phyloP scores from a whole-genome alignment of 495 filamentous ascomycete species.

The Aspergillus affinis region DNA sequence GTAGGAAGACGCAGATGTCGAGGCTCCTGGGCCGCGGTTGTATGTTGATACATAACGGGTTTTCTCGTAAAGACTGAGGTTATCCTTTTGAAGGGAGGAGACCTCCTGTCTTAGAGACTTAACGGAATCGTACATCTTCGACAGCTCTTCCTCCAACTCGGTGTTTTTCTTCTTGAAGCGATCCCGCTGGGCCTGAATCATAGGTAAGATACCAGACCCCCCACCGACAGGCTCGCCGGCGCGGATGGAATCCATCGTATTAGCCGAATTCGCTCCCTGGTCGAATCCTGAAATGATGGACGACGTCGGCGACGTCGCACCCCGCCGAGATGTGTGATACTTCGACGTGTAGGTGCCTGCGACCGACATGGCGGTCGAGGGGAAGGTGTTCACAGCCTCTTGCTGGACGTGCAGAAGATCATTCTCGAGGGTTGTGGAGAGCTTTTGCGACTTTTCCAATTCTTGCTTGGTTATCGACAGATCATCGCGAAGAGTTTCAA shows the following conservation, averaged over 20 bases:
- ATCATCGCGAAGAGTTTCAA: conserved; percentile 79
- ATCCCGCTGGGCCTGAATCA: conserved; percentile 97
- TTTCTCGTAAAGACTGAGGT: conserved; percentile 96
- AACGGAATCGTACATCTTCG: conserved; percentile 75
- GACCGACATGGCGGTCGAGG: conserved; percentile 83
- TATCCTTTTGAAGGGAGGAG: conserved; percentile 90
- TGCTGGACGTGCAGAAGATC: conserved; percentile 86
- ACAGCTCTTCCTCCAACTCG: conserved; percentile 88
- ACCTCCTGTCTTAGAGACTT: conserved; percentile 89
- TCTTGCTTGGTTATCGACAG: conserved; percentile 81
- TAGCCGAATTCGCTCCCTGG: conserved; percentile 45
- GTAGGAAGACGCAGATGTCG: conserved; percentile 72
- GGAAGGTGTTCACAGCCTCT: conserved; percentile 77
- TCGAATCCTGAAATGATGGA: conserved; percentile 98
- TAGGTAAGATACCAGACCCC: conserved; percentile 89
- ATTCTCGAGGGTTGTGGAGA: conserved; percentile 88
- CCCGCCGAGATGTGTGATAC: conserved; percentile 70
- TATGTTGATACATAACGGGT: conserved; percentile 94
- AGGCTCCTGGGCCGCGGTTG: conserved; percentile 61
- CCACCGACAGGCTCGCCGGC: conserved; percentile 74
- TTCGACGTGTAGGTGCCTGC: conserved; percentile 88
- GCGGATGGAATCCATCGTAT: conserved; percentile 56
- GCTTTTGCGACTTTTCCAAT: conserved; percentile 77
- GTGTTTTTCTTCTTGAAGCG: conserved; percentile 96
- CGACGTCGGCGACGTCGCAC: conserved; percentile 83